phyloP scores from a whole-genome alignment of 208 protist species.

The Trypanosoma melophagium region DNA sequence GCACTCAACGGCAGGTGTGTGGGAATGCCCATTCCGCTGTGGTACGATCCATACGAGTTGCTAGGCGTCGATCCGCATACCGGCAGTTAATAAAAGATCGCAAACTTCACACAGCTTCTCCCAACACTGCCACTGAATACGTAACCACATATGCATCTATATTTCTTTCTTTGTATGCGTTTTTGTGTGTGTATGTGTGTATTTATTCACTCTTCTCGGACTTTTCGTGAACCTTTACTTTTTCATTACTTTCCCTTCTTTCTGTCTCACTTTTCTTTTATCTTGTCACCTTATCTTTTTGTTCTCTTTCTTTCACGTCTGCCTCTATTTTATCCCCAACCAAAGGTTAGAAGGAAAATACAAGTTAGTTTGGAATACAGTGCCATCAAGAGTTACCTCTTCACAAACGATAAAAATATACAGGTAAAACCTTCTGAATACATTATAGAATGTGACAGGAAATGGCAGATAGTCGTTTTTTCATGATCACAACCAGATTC shows the following conservation, averaged over 20 bases:
- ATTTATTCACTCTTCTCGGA: not conserved
- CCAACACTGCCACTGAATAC: not conserved
- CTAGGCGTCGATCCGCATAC: constrained; percentile 39
- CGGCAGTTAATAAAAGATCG: not conserved
- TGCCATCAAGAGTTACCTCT: not conserved
- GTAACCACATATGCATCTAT: not conserved
- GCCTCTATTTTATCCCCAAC: not conserved
- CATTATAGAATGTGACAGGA: no score
- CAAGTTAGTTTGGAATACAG: not conserved
- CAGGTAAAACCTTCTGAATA: no score
- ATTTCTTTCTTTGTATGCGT: not conserved
- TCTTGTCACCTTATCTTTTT: not conserved
- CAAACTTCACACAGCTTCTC: no score
- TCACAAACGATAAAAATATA: no score
- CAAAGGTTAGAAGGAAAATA: not conserved
- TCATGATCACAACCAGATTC: no score
- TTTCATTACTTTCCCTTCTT: not conserved
- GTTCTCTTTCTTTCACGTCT: not conserved
- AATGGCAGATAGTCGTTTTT: no score
- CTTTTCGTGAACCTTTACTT: no score
- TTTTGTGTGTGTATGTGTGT: constrained; percentile 3
- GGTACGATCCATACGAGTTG: constrained; percentile 78
- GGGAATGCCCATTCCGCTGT: constrained; percentile 50
- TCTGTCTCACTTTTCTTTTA: constrained; percentile 3
- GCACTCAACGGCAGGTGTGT: constrained; percentile 17